These are phyloP conservation scores for Vitis labrusca DNA, from an alignment of 164 flowering plant species.

Conservation along the genomic window DNA sequence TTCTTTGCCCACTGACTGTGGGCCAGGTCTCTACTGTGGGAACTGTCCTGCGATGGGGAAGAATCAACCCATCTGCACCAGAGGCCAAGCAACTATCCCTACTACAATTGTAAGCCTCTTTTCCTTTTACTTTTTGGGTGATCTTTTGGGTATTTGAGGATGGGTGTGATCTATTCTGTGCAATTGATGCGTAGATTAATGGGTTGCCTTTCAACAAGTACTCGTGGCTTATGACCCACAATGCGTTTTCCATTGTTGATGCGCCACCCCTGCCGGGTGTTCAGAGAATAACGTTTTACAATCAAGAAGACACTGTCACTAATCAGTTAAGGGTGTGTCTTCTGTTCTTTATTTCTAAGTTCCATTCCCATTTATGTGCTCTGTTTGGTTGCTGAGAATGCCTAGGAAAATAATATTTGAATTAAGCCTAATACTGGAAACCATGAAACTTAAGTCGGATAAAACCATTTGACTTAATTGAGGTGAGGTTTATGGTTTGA, in stretches of 20 bases:
- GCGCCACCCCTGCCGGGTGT: constrained; percentile 69
- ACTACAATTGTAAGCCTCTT: constrained; percentile 60
- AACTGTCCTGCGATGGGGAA: constrained; percentile 71
- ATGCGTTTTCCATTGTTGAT: constrained; percentile 82
- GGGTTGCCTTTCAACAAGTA: constrained; percentile 96
- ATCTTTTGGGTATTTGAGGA: neutral
- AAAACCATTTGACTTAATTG: too few species aligned
- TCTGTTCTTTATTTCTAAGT: constrained; percentile 3
- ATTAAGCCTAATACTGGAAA: too few species aligned
- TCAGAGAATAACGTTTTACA: constrained; percentile 81
- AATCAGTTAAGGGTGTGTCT: constrained; percentile 73
- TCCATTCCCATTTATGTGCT: neutral
- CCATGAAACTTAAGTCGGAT: too few species aligned
- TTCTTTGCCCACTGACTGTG: constrained; percentile 64
- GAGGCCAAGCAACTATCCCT: constrained; percentile 78
- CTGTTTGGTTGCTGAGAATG: constrained; percentile 9
- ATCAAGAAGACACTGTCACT: constrained; percentile 91
- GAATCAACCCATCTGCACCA: constrained; percentile 66
- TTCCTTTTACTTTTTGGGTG: neutral
- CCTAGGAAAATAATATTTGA: neutral
- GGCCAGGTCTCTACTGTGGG: constrained; percentile 80
- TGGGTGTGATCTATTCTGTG: constrained; percentile 3
- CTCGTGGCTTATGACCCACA: constrained; percentile 92
- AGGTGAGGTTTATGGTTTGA: too few species aligned
- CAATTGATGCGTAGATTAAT: constrained; percentile 41